phyloP scores from a whole-genome alignment of 2,329 filamentous ascomycete genomes.

The Ceratocystis colombiana region DNA sequence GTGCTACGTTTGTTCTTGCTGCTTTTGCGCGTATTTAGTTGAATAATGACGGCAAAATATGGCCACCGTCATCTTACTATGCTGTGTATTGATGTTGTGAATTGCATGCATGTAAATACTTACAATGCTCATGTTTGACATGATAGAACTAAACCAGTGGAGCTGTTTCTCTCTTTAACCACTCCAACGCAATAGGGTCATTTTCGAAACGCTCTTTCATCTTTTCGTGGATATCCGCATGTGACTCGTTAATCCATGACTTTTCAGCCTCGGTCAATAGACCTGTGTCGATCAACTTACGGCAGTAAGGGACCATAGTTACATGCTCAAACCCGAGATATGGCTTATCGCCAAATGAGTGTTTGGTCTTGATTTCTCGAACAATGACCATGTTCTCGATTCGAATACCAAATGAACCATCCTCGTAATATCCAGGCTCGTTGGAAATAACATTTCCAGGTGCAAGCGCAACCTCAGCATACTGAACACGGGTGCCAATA shows the following conservation, averaged over 20 bases:
- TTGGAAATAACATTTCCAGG: constrained; percentile 94
- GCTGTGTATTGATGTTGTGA: neutral
- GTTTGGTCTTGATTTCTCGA: constrained; percentile 72
- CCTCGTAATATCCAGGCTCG: constrained; percentile 95
- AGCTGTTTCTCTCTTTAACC: constrained; percentile 73
- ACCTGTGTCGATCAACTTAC: constrained; percentile 67
- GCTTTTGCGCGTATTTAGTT: constrained; percentile 39
- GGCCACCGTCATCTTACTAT: too few species aligned
- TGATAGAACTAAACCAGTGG: constrained; percentile 13
- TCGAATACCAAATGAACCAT: constrained; percentile 85
- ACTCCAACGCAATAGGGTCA: constrained; percentile 61
- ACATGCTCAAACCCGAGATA: constrained; percentile 95
- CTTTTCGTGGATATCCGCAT: constrained; percentile 70
- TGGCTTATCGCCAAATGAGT: constrained; percentile 86
- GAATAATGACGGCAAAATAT: neutral
- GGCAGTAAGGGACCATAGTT: constrained; percentile 91
- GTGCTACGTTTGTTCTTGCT: constrained; percentile 61
- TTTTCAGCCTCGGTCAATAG: constrained; percentile 66
- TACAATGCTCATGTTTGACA: neutral
- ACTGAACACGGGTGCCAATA: constrained; percentile 84
- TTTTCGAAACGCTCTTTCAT: constrained; percentile 65
- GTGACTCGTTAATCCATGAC: constrained; percentile 79
- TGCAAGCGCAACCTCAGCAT: constrained; percentile 77
- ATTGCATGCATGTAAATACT: neutral
- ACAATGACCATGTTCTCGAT: constrained; percentile 96